A percentile compares a stretch with the other conserved stretches of the same genome.
phyloP scores from a whole-genome alignment of 306 rosid species.

The Fagus crenata region DNA sequence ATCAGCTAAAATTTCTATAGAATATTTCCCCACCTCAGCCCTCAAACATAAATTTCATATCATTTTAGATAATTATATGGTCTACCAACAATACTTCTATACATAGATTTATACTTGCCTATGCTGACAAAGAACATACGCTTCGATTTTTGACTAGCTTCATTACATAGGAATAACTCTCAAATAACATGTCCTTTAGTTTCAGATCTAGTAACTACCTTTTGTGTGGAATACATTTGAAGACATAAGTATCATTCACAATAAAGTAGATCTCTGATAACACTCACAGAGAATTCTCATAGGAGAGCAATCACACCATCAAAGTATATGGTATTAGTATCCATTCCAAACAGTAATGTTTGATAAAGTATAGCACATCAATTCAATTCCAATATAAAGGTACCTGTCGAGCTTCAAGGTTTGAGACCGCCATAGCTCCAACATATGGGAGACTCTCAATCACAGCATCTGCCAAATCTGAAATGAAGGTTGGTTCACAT shows the following conservation, averaged over 20 bases:
- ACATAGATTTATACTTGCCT: background rate
- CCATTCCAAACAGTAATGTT: constrained; percentile 2
- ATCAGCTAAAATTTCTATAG: no score
- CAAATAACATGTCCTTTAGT: background rate
- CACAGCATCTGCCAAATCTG: constrained; percentile 98
- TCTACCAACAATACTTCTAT: no score
- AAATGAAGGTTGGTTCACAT: constrained; percentile 89
- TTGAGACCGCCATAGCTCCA: constrained; percentile 99
- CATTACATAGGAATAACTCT: background rate
- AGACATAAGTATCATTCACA: background rate
- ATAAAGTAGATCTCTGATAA: background rate
- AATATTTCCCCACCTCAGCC: no score
- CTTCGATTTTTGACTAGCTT: background rate
- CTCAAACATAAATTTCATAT: no score
- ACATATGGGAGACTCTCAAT: constrained; percentile 96
- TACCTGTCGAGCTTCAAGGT: constrained; percentile 99
- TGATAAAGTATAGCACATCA: background rate
- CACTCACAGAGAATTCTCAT: background rate
- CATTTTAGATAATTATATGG: no score
- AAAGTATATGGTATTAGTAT: background rate
- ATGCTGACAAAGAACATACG: background rate
- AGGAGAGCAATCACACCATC: background rate
- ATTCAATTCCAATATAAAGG: background rate
- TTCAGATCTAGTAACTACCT: background rate
- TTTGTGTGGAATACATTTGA: no score